phyloP scores from a whole-genome alignment of 2,329 filamentous ascomycete genomes.

The Fusarium coicis region DNA sequence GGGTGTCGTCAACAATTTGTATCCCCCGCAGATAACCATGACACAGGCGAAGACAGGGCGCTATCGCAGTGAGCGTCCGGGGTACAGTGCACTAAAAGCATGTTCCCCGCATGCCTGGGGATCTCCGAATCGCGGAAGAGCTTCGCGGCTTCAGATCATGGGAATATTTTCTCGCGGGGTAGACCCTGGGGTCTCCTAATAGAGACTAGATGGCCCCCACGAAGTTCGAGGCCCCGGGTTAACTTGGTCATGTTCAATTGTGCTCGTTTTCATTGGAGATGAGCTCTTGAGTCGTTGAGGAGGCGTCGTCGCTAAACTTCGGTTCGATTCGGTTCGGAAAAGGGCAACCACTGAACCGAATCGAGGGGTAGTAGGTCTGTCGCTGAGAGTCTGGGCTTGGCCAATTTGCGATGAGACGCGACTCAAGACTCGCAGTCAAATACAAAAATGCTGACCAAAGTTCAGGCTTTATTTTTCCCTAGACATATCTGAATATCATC shows the following conservation, averaged over 20 bases:
- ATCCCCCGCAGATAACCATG: slow-evolving; percentile 13
- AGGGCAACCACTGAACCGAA: not conserved
- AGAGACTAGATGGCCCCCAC: not conserved
- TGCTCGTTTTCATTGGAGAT: slow-evolving; percentile 15
- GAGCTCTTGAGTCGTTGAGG: not conserved
- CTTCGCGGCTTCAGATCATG: slow-evolving; percentile 1
- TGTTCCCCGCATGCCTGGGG: slow-evolving; percentile 25
- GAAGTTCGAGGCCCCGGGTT: slow-evolving; percentile 4
- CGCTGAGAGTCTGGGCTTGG: not conserved
- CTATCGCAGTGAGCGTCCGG: slow-evolving; percentile 16
- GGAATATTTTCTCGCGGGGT: slow-evolving; percentile 3
- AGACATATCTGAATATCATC: rapidly evolving
- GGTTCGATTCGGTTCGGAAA: slow-evolving; percentile 24
- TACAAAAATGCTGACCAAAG: not conserved
- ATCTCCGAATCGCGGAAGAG: slow-evolving; percentile 17
- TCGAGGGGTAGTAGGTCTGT: not conserved
- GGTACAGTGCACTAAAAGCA: slow-evolving; percentile 22
- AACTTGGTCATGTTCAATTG: slow-evolving; percentile 7
- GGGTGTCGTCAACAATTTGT: slow-evolving; percentile 34
- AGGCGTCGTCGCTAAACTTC: slow-evolving; percentile 15
- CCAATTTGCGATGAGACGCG: not conserved
- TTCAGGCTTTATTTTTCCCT: not conserved
- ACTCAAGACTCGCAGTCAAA: no score
- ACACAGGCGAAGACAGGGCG: not conserved
- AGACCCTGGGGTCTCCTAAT: not conserved